Evolutionary conservation across 352 stramenopile genomes (phyloP).

Genomic region (Aphanomyces stellatus): DNA sequence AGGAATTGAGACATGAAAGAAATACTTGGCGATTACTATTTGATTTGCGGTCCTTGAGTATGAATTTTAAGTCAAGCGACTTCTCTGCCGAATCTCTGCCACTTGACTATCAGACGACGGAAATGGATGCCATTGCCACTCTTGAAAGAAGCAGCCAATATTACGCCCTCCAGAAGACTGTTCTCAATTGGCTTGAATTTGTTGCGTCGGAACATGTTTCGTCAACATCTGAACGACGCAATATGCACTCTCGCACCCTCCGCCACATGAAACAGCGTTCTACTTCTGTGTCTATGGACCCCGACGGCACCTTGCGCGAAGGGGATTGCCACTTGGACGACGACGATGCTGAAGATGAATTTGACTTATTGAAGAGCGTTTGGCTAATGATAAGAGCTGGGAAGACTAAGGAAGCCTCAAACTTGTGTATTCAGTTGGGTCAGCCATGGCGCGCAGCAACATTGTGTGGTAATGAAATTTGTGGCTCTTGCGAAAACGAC

Average conservation of each 20-base stretch:
- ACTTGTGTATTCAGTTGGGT: conserved; percentile 61
- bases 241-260: conserved; percentile 47
- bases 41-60: conserved; percentile 60
- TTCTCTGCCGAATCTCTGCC: conserved; percentile 24
- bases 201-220: conserved; percentile 43
- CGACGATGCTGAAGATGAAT: conserved; percentile 77
- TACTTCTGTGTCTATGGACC: conserved; percentile 43
- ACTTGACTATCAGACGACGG: conserved; percentile 65
- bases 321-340: conserved; percentile 53
- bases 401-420: conserved; percentile 49
- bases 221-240: conserved; percentile 46
- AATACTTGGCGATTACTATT: conserved; percentile 79
- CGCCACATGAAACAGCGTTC: conserved; percentile 10
- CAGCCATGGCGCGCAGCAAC: conserved; percentile 75
- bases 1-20: conserved; percentile 62
- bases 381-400: conserved; percentile 70
- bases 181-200: conserved; percentile 43
- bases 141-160: conserved; percentile 52
- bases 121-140: conserved; percentile 57
- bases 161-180: conserved; percentile 59
- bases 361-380: conserved; percentile 57
- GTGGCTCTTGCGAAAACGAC: conserved; percentile 44
- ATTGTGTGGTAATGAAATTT: conserved; percentile 47
- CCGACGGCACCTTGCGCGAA: conserved; percentile 52
- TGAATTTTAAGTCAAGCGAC: conserved; percentile 18